Conservation (phyloP, 2,329 filamentous ascomycete species). For the Myotisia sp. region DNA sequence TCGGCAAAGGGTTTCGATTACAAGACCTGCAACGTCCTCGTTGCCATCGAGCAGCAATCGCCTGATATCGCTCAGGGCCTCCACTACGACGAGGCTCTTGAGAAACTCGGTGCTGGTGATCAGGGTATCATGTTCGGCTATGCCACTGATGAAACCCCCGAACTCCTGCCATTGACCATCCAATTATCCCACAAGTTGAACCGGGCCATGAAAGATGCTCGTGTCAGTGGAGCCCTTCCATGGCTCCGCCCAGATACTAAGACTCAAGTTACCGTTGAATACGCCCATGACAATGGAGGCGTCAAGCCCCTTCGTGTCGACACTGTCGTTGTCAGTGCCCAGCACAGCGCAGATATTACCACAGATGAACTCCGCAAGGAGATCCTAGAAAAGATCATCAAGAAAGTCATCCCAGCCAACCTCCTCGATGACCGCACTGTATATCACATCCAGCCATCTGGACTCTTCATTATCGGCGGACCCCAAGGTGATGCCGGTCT, state of each 20-base stretch:
- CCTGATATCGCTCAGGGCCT: slow-evolving; percentile 98
- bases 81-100: slow-evolving; percentile 91
- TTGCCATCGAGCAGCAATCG: slow-evolving; percentile 98
- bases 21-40: slow-evolving; percentile 98
- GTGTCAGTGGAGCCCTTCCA: slow-evolving; percentile 70
- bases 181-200: slow-evolving; percentile 95
- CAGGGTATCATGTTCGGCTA: slow-evolving; percentile 99
- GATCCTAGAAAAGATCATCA: slow-evolving; percentile 94
- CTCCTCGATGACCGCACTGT: slow-evolving; percentile 86
- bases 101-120: slow-evolving; percentile 96
- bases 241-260: slow-evolving; percentile 99
- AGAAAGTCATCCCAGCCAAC: slow-evolving; percentile 81
- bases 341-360: slow-evolving; percentile 77
- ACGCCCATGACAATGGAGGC: slow-evolving; percentile 88
- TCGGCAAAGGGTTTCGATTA: slow-evolving; percentile 98
- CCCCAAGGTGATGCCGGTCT: slow-evolving; percentile 98
- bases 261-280: slow-evolving; percentile 98
- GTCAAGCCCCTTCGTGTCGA: slow-evolving; percentile 86
- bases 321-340: slow-evolving; percentile 91
- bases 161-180: slow-evolving; percentile 88
- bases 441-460: slow-evolving; percentile 98
- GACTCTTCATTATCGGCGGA: slow-evolving; percentile 96
- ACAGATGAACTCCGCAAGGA: slow-evolving; percentile 88
- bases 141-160: slow-evolving; percentile 96
- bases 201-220: slow-evolving; percentile 78